Percentiles rank a stretch among this genome's conserved stretches.
Conservation (phyloP, 75 land plant species). For the Ceratopteris richardii region DNA sequence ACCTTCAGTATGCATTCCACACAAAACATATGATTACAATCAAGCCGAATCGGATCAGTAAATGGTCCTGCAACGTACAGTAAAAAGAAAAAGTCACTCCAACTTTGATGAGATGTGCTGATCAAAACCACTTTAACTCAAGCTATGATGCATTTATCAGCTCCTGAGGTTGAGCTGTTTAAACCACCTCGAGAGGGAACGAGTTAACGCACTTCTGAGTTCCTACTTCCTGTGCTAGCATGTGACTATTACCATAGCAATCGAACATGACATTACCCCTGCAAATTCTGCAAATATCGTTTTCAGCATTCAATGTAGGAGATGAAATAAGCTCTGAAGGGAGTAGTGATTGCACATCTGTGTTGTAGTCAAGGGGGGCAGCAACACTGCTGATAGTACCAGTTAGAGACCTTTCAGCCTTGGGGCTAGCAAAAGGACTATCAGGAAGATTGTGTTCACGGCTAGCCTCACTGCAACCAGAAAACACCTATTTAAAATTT, state of each 20-base stretch:
- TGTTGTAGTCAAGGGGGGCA: background rate
- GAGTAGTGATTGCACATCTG: background rate
- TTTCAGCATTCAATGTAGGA: background rate
- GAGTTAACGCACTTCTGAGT: background rate
- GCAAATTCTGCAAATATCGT: background rate
- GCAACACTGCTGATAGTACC: background rate
- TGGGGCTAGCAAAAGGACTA: conserved; percentile 52
- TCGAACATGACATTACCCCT: conserved; percentile 5
- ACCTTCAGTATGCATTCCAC: conserved; percentile 27
- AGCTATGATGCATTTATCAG: too few species aligned
- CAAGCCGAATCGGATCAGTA: conserved; percentile 13
- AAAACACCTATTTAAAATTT: too few species aligned
- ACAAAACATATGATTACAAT: conserved; percentile 27
- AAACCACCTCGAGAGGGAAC: too few species aligned
- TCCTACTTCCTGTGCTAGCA: too few species aligned
- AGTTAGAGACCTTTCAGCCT: conserved; percentile 10
- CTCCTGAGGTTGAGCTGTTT: too few species aligned
- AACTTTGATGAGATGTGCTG: too few species aligned
- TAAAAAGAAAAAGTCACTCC: too few species aligned
- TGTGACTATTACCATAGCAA: too few species aligned
- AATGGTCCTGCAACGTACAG: conserved; percentile 10
- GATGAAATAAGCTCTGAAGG: background rate
- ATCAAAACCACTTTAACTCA: too few species aligned
- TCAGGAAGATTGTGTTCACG: conserved; percentile 52
- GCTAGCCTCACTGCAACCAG: conserved; percentile 7